Conservation (phyloP, 148 eudicot species). For the Gaultheria prostrata region DNA sequence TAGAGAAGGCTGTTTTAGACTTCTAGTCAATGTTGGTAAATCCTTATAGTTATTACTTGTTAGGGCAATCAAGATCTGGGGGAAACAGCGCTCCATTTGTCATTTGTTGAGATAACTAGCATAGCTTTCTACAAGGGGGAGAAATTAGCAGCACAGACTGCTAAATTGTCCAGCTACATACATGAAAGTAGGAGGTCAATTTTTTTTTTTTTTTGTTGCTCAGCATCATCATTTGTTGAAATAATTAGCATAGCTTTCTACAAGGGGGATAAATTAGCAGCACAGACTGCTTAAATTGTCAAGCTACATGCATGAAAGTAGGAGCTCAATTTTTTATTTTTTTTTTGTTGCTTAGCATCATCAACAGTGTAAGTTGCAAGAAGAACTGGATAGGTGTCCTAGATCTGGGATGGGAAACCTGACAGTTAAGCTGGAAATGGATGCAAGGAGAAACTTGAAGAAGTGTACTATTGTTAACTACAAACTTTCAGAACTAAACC, state of each 20-base stretch:
- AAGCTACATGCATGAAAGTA: not conserved
- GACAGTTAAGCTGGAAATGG: not conserved
- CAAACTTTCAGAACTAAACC: not conserved
- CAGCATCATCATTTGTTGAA: not conserved
- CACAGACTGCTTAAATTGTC: not conserved
- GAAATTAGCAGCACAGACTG: not conserved
- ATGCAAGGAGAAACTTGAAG: not conserved
- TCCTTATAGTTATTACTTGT: not conserved
- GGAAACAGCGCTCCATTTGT: not conserved
- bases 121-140: not conserved
- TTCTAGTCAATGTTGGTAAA: not conserved
- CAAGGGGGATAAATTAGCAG: not conserved
- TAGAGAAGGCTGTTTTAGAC: not conserved
- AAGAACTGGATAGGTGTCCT: not conserved
- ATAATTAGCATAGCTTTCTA: not conserved
- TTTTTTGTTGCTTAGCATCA: not conserved
- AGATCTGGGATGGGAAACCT: not conserved
- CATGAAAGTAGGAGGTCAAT: not conserved
- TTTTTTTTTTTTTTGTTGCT: not conserved
- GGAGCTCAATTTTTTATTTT: not conserved
- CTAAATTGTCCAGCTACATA: not conserved
- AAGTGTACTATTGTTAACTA: not conserved
- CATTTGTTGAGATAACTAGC: not conserved
- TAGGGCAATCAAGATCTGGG: not conserved
- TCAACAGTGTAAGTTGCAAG: not conserved